These are phyloP conservation scores for Hymenotorrendiella dingleyae DNA, from an alignment of 2,329 filamentous ascomycete genomes.

Conservation along the genomic window DNA sequence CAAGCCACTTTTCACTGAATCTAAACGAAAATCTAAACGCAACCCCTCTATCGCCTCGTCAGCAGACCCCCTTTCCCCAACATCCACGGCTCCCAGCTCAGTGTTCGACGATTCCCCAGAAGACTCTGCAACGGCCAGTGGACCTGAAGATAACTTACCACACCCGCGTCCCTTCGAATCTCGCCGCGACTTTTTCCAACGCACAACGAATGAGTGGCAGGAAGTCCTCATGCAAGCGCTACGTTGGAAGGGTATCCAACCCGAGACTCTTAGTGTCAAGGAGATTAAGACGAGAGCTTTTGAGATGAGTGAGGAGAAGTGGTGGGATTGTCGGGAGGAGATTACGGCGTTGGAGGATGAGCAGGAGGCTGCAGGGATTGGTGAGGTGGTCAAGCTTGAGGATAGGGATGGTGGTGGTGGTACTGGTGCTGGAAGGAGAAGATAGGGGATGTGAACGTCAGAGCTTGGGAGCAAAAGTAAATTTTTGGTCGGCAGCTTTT, in stretches of 20 bases:
- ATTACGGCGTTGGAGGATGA: slow-evolving; percentile 88
- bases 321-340: slow-evolving; percentile 98
- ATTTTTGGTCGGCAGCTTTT: too few species aligned
- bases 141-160: slow-evolving; percentile 27
- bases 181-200: slow-evolving; percentile 83
- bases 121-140: slow-evolving; percentile 6
- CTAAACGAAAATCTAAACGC: slow-evolving; percentile 47
- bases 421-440: slow-evolving; percentile 24
- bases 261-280: slow-evolving; percentile 70
- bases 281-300: slow-evolving; percentile 91
- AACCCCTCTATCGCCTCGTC: slow-evolving; percentile 35
- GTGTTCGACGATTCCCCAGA: slow-evolving; percentile 49
- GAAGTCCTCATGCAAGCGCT: slow-evolving; percentile 73
- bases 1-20: slow-evolving; percentile 35
- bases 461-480: neutral
- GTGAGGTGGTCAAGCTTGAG: slow-evolving; percentile 83
- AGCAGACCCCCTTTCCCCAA: slow-evolving; percentile 36
- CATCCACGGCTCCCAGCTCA: slow-evolving; percentile 40
- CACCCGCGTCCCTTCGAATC: slow-evolving; percentile 62
- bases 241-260: slow-evolving; percentile 59
- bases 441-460: slow-evolving; percentile 11
- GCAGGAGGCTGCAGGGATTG: slow-evolving; percentile 80
- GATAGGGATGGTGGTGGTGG: slow-evolving; percentile 57
- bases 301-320: slow-evolving; percentile 87
- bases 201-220: slow-evolving; percentile 88